Conservation (phyloP, 1,284 basidiomycete species). For the Sanguinoderma infundibulare region DNA sequence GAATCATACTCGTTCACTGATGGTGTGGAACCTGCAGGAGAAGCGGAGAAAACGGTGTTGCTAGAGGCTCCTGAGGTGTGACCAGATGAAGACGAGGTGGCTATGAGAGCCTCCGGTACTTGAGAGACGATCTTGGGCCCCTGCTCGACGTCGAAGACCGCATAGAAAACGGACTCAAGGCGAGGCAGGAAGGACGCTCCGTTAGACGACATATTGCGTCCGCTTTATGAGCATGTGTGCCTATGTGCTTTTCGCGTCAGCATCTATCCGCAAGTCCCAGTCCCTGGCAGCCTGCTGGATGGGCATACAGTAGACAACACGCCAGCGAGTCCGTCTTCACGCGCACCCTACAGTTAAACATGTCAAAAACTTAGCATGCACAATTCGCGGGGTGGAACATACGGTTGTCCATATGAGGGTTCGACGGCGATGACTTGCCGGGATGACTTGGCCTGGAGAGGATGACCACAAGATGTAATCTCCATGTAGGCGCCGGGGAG, state of each 20-base stretch:
- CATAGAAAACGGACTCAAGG: conserved; percentile 87
- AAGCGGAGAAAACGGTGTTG: conserved; percentile 37
- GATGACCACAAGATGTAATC: background rate
- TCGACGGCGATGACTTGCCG: too few relatives aligned
- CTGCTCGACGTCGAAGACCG: conserved; percentile 81
- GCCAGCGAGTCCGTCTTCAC: too few relatives aligned
- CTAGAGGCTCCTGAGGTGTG: conserved; percentile 21
- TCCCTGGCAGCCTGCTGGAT: too few relatives aligned
- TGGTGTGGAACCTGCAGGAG: conserved; percentile 47
- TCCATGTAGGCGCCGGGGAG: background rate
- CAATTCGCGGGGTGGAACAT: background rate
- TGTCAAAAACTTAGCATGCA: too few relatives aligned
- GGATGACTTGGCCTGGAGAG: too few relatives aligned
- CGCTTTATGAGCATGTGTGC: background rate
- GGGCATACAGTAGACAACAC: background rate
- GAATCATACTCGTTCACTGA: conserved; percentile 42
- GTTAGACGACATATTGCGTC: conserved; percentile 48
- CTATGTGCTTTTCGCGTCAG: background rate
- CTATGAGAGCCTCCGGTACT: conserved; percentile 87
- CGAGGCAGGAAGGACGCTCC: conserved; percentile 76
- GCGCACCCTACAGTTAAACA: background rate
- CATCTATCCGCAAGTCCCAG: background rate
- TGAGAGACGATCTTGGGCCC: conserved; percentile 90
- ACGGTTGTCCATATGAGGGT: background rate
- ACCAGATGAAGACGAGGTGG: conserved; percentile 30